These are phyloP conservation scores for Claviceps paspali DNA, from an alignment of 2,329 filamentous ascomycete genomes.

Conservation along the genomic window DNA sequence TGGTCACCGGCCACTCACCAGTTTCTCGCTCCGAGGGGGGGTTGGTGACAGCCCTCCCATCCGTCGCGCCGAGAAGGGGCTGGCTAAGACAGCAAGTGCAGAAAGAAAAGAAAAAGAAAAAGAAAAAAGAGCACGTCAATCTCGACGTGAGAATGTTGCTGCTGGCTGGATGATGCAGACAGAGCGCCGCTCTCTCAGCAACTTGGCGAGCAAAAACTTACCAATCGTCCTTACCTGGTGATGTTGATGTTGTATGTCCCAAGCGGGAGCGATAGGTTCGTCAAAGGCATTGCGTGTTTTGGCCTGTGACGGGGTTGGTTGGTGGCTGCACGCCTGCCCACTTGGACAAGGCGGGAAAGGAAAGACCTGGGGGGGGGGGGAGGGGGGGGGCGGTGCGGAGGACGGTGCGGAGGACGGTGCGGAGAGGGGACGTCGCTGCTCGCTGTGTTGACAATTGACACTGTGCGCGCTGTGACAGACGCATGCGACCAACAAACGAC, in stretches of 20 bases:
- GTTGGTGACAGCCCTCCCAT: background rate
- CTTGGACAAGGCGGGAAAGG: too few relatives aligned
- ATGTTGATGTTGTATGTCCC: slow-evolving; percentile 4
- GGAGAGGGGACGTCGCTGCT: too few relatives aligned
- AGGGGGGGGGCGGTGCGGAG: too few relatives aligned
- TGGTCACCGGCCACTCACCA: slow-evolving; percentile 3
- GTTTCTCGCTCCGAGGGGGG: background rate
- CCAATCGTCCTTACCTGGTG: slow-evolving; percentile 8
- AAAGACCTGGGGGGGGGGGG: too few relatives aligned
- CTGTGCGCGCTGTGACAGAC: too few relatives aligned
- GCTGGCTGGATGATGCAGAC: slow-evolving; percentile 3
- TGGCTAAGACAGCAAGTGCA: background rate
- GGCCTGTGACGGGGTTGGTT: slow-evolving; percentile 11
- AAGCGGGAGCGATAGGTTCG: slow-evolving; percentile 2
- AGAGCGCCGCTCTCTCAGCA: slow-evolving; percentile 4
- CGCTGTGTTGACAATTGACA: too few relatives aligned
- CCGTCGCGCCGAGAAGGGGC: background rate
- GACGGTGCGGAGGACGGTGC: too few relatives aligned
- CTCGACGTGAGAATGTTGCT: background rate
- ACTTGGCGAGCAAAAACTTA: slow-evolving; percentile 7
- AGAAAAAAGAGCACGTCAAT: background rate
- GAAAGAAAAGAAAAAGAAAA: too few relatives aligned
- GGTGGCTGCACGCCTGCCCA: background rate
- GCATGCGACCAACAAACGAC: too few relatives aligned
- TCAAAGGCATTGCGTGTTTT: slow-evolving; percentile 12